Evolutionary conservation across 2,329 filamentous ascomycete genomes (phyloP).

Genomic region (Ophidiomyces ophidiicola): DNA sequence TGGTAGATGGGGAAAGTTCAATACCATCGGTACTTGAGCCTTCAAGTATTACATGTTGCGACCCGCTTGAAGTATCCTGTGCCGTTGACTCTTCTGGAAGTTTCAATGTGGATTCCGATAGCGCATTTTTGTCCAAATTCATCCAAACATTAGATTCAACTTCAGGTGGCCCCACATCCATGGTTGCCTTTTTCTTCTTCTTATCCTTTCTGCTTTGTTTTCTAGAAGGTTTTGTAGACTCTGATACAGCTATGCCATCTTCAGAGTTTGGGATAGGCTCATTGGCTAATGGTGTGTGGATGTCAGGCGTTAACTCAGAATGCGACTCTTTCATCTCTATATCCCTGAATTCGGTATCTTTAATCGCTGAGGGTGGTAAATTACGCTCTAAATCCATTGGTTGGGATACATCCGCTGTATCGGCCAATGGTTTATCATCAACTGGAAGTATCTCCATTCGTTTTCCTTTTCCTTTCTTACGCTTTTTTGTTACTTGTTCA

Average conservation of each 20-base stretch:
- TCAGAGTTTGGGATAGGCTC: constrained; percentile 8
- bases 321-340: too few species aligned
- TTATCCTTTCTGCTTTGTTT: constrained; percentile 18
- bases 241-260: constrained; percentile 5
- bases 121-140: not conserved
- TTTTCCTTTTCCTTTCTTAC: too few species aligned
- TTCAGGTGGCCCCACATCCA: not conserved
- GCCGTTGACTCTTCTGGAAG: not conserved
- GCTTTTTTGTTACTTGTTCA: too few species aligned
- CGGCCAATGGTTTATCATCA: too few species aligned
- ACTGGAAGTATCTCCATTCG: too few species aligned
- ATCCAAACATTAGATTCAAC: not conserved
- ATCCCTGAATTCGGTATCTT: too few species aligned
- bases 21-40: not conserved
- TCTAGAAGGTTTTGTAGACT: constrained; percentile 13
- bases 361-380: constrained; percentile 1
- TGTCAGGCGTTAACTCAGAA: not conserved
- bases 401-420: too few species aligned
- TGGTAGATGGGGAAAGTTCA: not conserved
- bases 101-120: not conserved
- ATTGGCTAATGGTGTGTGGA: constrained; percentile 6
- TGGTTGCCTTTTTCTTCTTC: constrained; percentile 8
- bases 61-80: not conserved
- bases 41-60: not conserved
- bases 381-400: not conserved